Evolutionary conservation across 2,329 filamentous ascomycete genomes (phyloP).

Genomic region (Penicillium griseofulvum): DNA sequence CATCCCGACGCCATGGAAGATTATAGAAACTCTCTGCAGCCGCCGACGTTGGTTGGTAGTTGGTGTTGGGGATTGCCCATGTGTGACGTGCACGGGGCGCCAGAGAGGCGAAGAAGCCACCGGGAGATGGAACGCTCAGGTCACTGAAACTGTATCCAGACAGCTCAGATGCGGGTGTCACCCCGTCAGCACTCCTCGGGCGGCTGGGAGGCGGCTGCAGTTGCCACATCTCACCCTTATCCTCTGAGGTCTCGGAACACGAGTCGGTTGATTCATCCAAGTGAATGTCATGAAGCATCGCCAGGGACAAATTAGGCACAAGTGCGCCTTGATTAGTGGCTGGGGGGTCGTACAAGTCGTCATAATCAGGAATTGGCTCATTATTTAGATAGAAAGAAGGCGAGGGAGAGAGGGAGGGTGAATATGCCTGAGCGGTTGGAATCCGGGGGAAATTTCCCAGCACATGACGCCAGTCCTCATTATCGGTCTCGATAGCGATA

Average conservation of each 20-base stretch:
- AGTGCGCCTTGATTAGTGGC: constrained; percentile 55
- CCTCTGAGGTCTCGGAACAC: constrained; percentile 43
- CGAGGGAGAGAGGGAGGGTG: constrained; percentile 11
- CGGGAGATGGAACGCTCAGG: constrained; percentile 85
- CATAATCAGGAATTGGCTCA: constrained; percentile 20
- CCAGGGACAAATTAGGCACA: constrained; percentile 76
- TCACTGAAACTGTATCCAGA: constrained; percentile 72
- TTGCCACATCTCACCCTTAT: constrained; percentile 63
- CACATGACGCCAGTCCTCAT: constrained; percentile 60
- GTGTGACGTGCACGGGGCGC: constrained; percentile 73
- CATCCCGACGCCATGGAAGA: constrained; percentile 66
- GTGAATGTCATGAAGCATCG: constrained; percentile 73
- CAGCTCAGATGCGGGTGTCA: constrained; percentile 53
- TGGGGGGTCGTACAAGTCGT: constrained; percentile 30
- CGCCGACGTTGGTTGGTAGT: constrained; percentile 72
- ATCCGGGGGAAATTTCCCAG: constrained; percentile 43
- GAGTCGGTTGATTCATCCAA: constrained; percentile 47
- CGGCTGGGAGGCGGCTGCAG: constrained; percentile 53
- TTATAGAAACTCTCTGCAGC: constrained; percentile 92
- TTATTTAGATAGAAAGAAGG: constrained; percentile 14
- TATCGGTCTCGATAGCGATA: constrained; percentile 39
- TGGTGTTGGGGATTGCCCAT: constrained; percentile 66
- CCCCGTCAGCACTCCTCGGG: constrained; percentile 44
- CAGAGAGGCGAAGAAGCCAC: constrained; percentile 85
- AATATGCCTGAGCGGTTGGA: constrained; percentile 27